Evolutionary conservation across 2,329 filamentous ascomycete species (phyloP), one percentile per base, ranked within the genome.

Genomic region (Stagonosporopsis vannaccii): DNA sequence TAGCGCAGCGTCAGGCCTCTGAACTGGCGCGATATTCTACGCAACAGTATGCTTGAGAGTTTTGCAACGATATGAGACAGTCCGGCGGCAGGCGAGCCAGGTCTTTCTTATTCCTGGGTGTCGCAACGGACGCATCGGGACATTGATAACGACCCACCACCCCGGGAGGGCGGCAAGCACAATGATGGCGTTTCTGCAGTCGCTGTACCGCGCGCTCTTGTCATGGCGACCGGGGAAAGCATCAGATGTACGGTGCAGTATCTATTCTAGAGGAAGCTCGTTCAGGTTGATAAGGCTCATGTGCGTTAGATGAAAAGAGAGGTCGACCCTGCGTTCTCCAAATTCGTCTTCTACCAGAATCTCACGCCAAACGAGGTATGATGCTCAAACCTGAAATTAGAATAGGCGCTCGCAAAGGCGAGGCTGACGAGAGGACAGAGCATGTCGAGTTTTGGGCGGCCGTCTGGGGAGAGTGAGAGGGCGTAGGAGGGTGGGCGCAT

Each of bases 321-420:
- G 15, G n/a, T 33, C 4, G 51, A 54, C 22, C 51, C 51, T 1
- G 44, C 51, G n/a, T 55, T 51, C 8, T 26, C 37, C 3, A 44
- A 33, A 11, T 55, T 55, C 15, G 19, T 59, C 7, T 55, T 55
- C 19, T 49, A 55, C 30, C 37, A 17, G 25, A 25, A 25, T 5
- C 13, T 55, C 13, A 37, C 44, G 44, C 51, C 51, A 9, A 55
- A 55, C 6, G 51, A 55, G 25, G 51, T 55, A 37, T 13, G n/a
- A 19, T 22, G 2, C 22, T 1, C 13, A 2, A 20, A 7, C 15
- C 22, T 13, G 2, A 17, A 17, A 19, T 9, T 4, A 7, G 2
- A n/a, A 20, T 12, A 8, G 4, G 3, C 20, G 26, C 25, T 30
- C 4, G n/a, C 5, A 30, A 20, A 3, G 25, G 9, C n/a, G n/a